A percentile compares a stretch with the other conserved stretches of the same genome.
These are phyloP conservation scores for Rhynchosporium agropyri DNA, from an alignment of 2,329 filamentous ascomycete species.

Conservation along the genomic window DNA sequence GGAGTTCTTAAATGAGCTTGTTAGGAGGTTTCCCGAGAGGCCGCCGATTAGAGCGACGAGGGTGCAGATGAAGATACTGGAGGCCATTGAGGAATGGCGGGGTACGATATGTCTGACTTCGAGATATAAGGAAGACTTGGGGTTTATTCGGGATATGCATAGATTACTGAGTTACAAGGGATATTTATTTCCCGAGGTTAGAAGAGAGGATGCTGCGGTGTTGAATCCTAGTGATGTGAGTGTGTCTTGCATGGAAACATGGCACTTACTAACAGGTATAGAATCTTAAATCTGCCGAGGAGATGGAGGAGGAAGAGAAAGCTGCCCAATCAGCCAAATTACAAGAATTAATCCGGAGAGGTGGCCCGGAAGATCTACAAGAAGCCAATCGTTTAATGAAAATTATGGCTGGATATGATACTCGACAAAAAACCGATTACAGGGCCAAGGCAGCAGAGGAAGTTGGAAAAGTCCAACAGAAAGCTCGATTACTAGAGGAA, in stretches of 20 bases:
- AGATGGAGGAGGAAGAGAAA: slow-evolving; percentile 97
- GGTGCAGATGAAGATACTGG: slow-evolving; percentile 90
- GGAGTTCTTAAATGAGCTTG: slow-evolving; percentile 97
- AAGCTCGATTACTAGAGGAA: slow-evolving; percentile 89
- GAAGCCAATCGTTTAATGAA: slow-evolving; percentile 99
- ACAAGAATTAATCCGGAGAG: slow-evolving; percentile 91
- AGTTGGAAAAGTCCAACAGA: slow-evolving; percentile 91
- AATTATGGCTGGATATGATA: slow-evolving; percentile 97
- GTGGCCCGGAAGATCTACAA: slow-evolving; percentile 88
- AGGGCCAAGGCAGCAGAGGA: slow-evolving; percentile 97
- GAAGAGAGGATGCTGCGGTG: slow-evolving; percentile 91
- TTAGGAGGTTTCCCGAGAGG: slow-evolving; percentile 91
- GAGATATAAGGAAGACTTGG: slow-evolving; percentile 94
- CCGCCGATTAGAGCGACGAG: slow-evolving; percentile 83
- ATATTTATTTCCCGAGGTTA: slow-evolving; percentile 91
- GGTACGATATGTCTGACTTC: slow-evolving; percentile 98
- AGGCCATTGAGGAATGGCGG: slow-evolving; percentile 97
- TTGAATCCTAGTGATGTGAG: slow-evolving; percentile 94
- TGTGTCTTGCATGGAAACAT: slow-evolving; percentile 35
- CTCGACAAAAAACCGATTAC: slow-evolving; percentile 93
- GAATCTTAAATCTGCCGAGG: slow-evolving; percentile 94
- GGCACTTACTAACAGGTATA: slow-evolving; percentile 45
- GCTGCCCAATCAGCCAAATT: slow-evolving; percentile 97
- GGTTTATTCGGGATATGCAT: slow-evolving; percentile 98
- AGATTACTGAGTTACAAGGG: slow-evolving; percentile 94